Conservation (phyloP, 2,329 filamentous ascomycete genomes). For the Fusarium sp. region DNA sequence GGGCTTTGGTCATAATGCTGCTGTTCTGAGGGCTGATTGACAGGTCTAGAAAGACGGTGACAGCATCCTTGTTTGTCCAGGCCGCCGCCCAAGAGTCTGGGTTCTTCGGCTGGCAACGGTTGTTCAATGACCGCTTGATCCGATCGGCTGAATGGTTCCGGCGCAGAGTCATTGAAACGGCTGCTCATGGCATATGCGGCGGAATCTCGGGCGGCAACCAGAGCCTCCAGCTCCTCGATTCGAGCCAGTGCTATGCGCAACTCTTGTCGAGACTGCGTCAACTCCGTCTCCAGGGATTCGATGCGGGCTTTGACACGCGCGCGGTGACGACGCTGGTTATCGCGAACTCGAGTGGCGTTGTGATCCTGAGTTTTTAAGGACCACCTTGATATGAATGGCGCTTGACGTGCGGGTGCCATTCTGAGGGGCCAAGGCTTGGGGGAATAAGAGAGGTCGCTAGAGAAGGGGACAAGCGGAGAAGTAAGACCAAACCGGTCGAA, state of each 20-base stretch:
- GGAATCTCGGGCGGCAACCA: background rate
- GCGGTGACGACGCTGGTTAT: conserved; percentile 64
- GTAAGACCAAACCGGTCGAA: no score
- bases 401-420: background rate
- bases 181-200: background rate
- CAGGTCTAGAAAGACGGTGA: no score
- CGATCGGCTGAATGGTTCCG: no score
- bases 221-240: background rate
- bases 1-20: no score
- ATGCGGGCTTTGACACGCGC: conserved; percentile 56
- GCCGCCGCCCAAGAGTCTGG: no score
- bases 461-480: no score
- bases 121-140: no score
- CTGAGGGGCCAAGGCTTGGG: no score
- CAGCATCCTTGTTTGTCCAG: no score
- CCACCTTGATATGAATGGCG: conserved; percentile 17
- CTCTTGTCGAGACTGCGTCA: conserved; percentile 31
- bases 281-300: conserved; percentile 41
- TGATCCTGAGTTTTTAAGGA: conserved; percentile 38
- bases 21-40: no score
- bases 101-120: background rate
- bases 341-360: conserved; percentile 55
- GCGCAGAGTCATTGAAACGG: background rate
- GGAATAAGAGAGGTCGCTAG: no score
- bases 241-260: conserved; percentile 3